Evolutionary conservation across 1,284 basidiomycete genomes (phyloP).

Genomic region (Cryptococcus amylolentus): DNA sequence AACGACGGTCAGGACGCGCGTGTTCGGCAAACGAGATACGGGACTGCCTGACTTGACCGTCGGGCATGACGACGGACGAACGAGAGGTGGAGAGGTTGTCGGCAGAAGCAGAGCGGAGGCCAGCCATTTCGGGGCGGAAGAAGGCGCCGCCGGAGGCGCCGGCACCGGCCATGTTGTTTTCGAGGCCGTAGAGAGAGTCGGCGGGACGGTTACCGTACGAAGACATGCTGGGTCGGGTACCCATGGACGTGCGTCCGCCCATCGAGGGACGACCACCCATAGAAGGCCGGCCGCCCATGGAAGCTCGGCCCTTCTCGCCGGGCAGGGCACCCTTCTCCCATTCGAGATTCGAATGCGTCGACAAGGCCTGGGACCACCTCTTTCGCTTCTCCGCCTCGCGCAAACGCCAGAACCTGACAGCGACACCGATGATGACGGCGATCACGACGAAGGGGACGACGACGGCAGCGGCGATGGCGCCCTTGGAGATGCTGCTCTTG

Average conservation of each 20-base stretch:
- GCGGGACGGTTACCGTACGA: slow-evolving; percentile 26
- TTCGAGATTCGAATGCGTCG: slow-evolving; percentile 41
- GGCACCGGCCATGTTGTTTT: slow-evolving; percentile 59
- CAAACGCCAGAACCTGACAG: slow-evolving; percentile 58
- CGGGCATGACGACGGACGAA: slow-evolving; percentile 58
- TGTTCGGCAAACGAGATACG: slow-evolving; percentile 47
- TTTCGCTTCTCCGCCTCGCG: slow-evolving; percentile 61
- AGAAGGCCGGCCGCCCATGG: slow-evolving; percentile 71
- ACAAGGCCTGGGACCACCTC: slow-evolving; percentile 58
- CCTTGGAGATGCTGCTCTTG: slow-evolving; percentile 55
- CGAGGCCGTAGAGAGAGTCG: slow-evolving; percentile 41
- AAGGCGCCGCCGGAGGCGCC: slow-evolving; percentile 55
- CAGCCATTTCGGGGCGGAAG: slow-evolving; percentile 22
- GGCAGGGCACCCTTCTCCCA: slow-evolving; percentile 46
- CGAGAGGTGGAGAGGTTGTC: slow-evolving; percentile 52
- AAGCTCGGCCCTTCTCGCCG: slow-evolving; percentile 54
- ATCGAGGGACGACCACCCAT: slow-evolving; percentile 67
- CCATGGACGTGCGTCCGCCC: slow-evolving; percentile 14
- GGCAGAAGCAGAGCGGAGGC: slow-evolving; percentile 26
- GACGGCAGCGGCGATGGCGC: slow-evolving; percentile 71
- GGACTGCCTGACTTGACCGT: slow-evolving; percentile 43
- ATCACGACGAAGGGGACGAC: slow-evolving; percentile 64
- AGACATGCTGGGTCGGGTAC: slow-evolving; percentile 25
- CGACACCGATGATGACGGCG: slow-evolving; percentile 53
- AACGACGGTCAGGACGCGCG: slow-evolving; percentile 53